Base-by-base conservation (phyloP, 805 yeast genomes). In the Candida hispaniensis region DNA sequence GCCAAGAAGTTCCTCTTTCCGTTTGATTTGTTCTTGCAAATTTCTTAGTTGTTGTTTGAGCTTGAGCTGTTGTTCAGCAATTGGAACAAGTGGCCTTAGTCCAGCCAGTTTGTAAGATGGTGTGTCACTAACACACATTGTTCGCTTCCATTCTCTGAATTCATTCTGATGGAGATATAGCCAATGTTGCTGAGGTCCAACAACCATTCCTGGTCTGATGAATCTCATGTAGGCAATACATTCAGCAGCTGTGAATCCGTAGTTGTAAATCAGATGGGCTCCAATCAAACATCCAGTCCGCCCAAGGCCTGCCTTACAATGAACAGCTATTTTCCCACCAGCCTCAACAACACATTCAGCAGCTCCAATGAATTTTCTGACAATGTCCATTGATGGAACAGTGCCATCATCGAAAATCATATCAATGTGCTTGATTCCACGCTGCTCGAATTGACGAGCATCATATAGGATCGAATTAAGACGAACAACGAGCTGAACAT, bases 141-240 rank as follows among this genome's bases (percentile, higher is more conserved):
- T 83, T 48, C 76, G 81, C 55, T 83, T 71, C 97, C 98, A 91
- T 50, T 85, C 95, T 50, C 96, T 69, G 57, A 91, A 91, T 47
- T 86, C 95, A 56, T 83, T 77, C 58, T 91, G 98, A 55, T 91
- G 95, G 44, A 91, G 67, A 52, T 91, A 91, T 41, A 91, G 66
- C 98, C 98, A 91, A 61, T 91, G 98, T 55, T 91, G 98, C 58
- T 91, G 98, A 2, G 98, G 98, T 0, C 98, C 98, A 18, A 91
- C 98, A n/a, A 91, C 96, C 98, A 91, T 91, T 25, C 98, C 98
- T 0, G 98, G 98, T 47, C 98, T 72, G 44, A 91, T 68, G 71
- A 91, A 80, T 55, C 98, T 70, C 88, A 91, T 80, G 53, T 85
- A 91, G 1, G 88, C 94, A 48, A 91, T 91, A 57, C 94, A 91